phyloP scores from a whole-genome alignment of 2,329 filamentous ascomycete species.

The Fusarium sulawesiense region DNA sequence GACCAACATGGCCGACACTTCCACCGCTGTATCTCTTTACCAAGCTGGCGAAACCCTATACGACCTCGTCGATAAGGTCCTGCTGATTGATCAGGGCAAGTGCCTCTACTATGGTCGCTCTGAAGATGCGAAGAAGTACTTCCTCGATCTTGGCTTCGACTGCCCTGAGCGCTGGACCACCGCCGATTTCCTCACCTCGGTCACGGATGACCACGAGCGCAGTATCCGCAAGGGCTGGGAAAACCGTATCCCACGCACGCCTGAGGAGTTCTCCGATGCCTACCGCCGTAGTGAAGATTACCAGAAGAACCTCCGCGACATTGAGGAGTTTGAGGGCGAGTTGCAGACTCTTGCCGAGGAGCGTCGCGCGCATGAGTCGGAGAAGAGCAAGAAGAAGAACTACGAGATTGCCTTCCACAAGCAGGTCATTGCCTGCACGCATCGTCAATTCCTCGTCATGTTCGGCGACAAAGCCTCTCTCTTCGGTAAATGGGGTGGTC shows the following conservation, averaged over 20 bases:
- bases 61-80: slow-evolving; percentile 78
- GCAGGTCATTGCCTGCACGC: slow-evolving; percentile 77
- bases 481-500: slow-evolving; percentile 83
- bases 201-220: slow-evolving; percentile 79
- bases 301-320: slow-evolving; percentile 68
- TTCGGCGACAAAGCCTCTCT: slow-evolving; percentile 80
- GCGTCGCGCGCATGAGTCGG: slow-evolving; percentile 70
- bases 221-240: slow-evolving; percentile 74
- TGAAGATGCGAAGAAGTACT: slow-evolving; percentile 73
- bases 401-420: slow-evolving; percentile 81
- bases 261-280: slow-evolving; percentile 72
- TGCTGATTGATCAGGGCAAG: slow-evolving; percentile 78
- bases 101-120: slow-evolving; percentile 78
- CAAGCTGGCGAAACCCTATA: slow-evolving; percentile 75
- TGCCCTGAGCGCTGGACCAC: slow-evolving; percentile 79
- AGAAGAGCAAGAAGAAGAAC: slow-evolving; percentile 73
- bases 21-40: slow-evolving; percentile 78
- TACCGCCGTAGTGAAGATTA: slow-evolving; percentile 74
- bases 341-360: slow-evolving; percentile 59
- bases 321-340: slow-evolving; percentile 73
- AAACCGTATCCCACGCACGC: slow-evolving; percentile 73
- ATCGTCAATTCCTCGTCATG: slow-evolving; percentile 83
- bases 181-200: slow-evolving; percentile 80
- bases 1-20: slow-evolving; percentile 77
- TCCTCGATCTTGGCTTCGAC: slow-evolving; percentile 76